phyloP scores from a whole-genome alignment of 345 rosid species.

The Clausena lansium region DNA sequence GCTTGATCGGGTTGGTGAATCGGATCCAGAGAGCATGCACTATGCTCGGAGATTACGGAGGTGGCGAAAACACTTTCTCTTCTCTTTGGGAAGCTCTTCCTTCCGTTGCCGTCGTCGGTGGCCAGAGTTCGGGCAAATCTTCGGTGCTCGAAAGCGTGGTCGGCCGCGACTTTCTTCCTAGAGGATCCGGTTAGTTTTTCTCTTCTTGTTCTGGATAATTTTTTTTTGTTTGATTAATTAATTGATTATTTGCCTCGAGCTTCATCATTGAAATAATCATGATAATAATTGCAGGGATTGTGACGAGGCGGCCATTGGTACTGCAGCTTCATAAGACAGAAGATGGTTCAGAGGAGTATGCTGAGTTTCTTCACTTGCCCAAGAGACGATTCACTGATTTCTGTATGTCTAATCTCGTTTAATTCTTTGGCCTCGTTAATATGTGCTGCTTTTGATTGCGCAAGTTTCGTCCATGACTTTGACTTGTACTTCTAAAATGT shows the following conservation, averaged over 20 bases:
- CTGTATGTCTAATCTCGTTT: conserved; percentile 27
- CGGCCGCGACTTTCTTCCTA: conserved; percentile 92
- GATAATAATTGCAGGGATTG: conserved; percentile 58
- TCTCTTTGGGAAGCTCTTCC: conserved; percentile 99
- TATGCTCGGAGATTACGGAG: conserved; percentile 89
- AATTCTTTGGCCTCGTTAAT: not conserved
- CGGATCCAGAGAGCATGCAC: conserved; percentile 95
- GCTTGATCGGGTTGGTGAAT: conserved; percentile 83
- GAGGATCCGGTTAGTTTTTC: conserved; percentile 79
- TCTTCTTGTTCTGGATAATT: not conserved
- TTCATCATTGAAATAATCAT: not conserved
- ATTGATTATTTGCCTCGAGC: not conserved
- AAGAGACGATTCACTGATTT: conserved; percentile 66
- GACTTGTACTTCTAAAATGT: not conserved
- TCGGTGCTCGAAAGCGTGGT: conserved; percentile 98
- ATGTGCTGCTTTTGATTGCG: not conserved
- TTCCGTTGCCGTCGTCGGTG: conserved; percentile 85
- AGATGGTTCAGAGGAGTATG: conserved; percentile 72
- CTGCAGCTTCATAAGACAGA: conserved; percentile 84
- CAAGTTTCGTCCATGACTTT: not conserved
- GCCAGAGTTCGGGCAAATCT: conserved; percentile 98
- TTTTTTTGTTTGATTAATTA: not conserved
- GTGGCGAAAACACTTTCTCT: conserved; percentile 61
- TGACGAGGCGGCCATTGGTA: conserved; percentile 88
- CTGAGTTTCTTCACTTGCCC: conserved; percentile 86